Base-by-base conservation (phyloP, 1,284 basidiomycete species). In the Lentinula novae-zelandiae region DNA sequence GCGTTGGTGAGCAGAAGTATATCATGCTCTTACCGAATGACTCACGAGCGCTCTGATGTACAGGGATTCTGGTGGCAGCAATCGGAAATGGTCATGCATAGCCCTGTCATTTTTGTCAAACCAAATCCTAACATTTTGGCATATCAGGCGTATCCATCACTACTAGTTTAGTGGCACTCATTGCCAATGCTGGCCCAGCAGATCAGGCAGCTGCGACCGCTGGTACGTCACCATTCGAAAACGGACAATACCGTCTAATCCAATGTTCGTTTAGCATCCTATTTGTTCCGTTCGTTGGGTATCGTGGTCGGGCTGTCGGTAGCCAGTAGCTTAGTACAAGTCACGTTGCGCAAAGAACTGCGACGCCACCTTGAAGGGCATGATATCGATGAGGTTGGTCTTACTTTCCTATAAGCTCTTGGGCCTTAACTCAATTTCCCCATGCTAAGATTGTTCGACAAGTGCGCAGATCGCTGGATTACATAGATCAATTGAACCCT, bases 131-230 rank as follows among this genome's bases (percentile, higher is more conserved):
- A 38, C 27, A 17, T 34, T 31, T 46, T 0, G 27, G 27, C 27
- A 27, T 27, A 27, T 27, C 55, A 82, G 82, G 81, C 15, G 69
- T 72, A 38, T 81, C 79, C 0, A 71, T 85, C 7, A 86, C 84
- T 0, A 84, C 81, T 0, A 82, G 79, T 48, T 72, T 87, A 20
- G 77, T 87, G 46, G 79, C 84, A 0, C 71, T 86, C 48, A 84
- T 86, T 50, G 81, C 84, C 0, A 86, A 86, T 68, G 84, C 84
- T 1, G 82, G 84, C 0, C 74, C 77, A 17, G 76, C 72, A 48
- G 82, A 86, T 67, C 85, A 87, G 67, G 85, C 85, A 3, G 81
- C 86, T 39, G 84, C 84, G 0, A 87, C 84, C 3, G 84, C 85
- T 38, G 81, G 84, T 83, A 44, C 20, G 76, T 66, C 5, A 31